Conservation (phyloP, 2,329 filamentous ascomycete species). For the Pestalotiopsis sp. region DNA sequence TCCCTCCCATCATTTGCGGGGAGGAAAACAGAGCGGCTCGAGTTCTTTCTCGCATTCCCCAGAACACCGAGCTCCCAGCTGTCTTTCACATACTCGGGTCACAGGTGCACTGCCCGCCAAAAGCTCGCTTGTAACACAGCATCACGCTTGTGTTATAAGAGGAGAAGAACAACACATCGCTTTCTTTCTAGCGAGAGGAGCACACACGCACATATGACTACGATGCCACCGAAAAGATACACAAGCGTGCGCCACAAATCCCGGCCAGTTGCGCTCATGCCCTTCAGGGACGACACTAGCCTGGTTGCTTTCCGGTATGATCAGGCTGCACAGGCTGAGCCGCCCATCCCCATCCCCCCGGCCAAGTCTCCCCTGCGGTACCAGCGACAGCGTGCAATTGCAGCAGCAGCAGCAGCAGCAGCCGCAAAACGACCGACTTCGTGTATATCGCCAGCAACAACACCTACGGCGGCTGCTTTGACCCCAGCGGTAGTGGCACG, state of each 20-base stretch:
- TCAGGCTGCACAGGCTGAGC: conserved; percentile 58
- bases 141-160: not conserved
- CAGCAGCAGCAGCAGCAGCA: not conserved
- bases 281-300: conserved; percentile 50
- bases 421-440: conserved; percentile 18
- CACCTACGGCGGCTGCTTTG: conserved; percentile 12
- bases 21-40: not conserved
- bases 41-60: not conserved
- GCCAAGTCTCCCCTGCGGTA: conserved; percentile 39
- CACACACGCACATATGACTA: not conserved
- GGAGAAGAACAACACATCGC: not conserved
- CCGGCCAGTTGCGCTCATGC: conserved; percentile 35
- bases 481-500: not conserved
- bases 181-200: not conserved
- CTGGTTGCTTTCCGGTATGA: conserved; percentile 63
- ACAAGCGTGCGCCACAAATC: conserved; percentile 45
- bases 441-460: conserved; percentile 12
- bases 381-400: conserved; percentile 3
- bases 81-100: not conserved
- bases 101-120: not conserved
- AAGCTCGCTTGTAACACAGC: not conserved
- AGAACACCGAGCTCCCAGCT: not conserved
- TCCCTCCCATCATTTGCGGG: not conserved
- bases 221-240: conserved; percentile 41
- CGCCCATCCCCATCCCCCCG: conserved; percentile 55